Percentiles rank a stretch among this genome's conserved stretches.
Conservation (phyloP, 148 eudicot genomes). For the Bassia scoparia region DNA sequence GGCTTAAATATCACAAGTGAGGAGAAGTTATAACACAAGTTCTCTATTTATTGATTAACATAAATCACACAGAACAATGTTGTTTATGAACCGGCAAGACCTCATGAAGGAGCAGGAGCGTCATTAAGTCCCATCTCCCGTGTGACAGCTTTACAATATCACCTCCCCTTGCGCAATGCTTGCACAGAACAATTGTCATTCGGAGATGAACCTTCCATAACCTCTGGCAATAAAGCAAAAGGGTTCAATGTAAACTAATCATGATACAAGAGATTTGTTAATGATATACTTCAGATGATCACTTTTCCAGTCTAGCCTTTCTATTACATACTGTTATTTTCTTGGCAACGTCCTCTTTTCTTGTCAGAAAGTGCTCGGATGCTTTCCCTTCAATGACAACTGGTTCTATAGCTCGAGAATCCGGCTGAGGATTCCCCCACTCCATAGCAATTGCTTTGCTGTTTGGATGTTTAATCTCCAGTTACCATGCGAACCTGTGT, state of each 20-base stretch:
- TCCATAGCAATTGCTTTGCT: slow-evolving; percentile 91
- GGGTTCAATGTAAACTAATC: slow-evolving; percentile 2
- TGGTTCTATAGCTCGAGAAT: slow-evolving; percentile 48
- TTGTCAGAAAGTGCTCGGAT: slow-evolving; percentile 66
- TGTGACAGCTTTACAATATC: slow-evolving; percentile 93
- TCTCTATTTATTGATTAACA: too few species aligned
- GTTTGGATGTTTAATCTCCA: slow-evolving; percentile 92
- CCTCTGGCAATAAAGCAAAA: slow-evolving; percentile 39
- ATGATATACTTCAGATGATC: too few species aligned
- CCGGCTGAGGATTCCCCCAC: slow-evolving; percentile 75
- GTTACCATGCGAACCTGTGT: slow-evolving; percentile 93
- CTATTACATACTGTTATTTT: slow-evolving; percentile 53
- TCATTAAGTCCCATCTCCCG: slow-evolving; percentile 99
- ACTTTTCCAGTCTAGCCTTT: too few species aligned
- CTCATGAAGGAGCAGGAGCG: slow-evolving; percentile 98
- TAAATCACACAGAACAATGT: too few species aligned
- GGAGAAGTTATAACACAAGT: too few species aligned
- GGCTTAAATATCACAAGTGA: too few species aligned
- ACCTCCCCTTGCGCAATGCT: slow-evolving; percentile 70
- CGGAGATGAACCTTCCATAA: slow-evolving; percentile 98
- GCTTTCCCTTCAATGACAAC: slow-evolving; percentile 65
- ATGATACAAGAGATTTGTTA: neutral
- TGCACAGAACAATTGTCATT: slow-evolving; percentile 84
- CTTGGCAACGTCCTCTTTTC: slow-evolving; percentile 55
- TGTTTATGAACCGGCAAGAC: slow-evolving; percentile 30